Conservation (phyloP, 768 basidiomycete genomes). For the Tricholoma bakamatsutake region DNA sequence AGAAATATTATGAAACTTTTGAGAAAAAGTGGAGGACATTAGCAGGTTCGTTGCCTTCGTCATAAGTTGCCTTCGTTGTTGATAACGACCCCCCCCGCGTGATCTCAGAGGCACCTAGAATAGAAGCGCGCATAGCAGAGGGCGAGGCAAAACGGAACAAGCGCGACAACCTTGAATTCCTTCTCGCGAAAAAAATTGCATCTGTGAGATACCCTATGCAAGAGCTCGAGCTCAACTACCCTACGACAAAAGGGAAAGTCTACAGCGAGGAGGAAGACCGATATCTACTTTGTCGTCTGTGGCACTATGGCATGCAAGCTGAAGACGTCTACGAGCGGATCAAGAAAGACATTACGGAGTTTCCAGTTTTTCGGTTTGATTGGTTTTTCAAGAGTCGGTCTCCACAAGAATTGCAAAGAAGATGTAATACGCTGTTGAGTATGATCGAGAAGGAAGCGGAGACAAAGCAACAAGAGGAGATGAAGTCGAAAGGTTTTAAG, state of each 20-base stretch:
- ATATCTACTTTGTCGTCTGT: conserved; percentile 85
- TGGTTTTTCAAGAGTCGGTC: conserved; percentile 98
- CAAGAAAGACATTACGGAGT: conserved; percentile 94
- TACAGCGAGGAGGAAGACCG: conserved; percentile 97
- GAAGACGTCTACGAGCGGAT: conserved; percentile 93
- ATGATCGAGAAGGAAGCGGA: conserved; percentile 95
- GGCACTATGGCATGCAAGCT: conserved; percentile 83
- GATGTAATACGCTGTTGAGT: conserved; percentile 80
- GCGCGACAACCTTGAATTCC: conserved; percentile 70
- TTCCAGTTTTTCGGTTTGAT: conserved; percentile 95
- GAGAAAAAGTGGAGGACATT: conserved; percentile 86
- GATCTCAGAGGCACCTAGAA: conserved; percentile 65
- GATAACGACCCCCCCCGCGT: background rate
- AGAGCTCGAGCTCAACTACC: conserved; percentile 93
- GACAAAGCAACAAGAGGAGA: conserved; percentile 59
- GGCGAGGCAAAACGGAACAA: conserved; percentile 90
- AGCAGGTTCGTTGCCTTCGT: conserved; percentile 44
- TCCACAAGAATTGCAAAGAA: conserved; percentile 79
- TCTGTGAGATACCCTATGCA: conserved; percentile 92
- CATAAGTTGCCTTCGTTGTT: background rate
- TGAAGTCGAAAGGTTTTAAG: conserved; percentile 52
- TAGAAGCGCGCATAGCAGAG: conserved; percentile 77
- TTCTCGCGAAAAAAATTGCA: conserved; percentile 77
- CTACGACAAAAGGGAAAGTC: conserved; percentile 92
- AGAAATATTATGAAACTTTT: conserved; percentile 77